These are phyloP conservation scores for Mycosphaerelloides madeirae DNA, from an alignment of 2,329 filamentous ascomycete genomes.

Conservation along the genomic window DNA sequence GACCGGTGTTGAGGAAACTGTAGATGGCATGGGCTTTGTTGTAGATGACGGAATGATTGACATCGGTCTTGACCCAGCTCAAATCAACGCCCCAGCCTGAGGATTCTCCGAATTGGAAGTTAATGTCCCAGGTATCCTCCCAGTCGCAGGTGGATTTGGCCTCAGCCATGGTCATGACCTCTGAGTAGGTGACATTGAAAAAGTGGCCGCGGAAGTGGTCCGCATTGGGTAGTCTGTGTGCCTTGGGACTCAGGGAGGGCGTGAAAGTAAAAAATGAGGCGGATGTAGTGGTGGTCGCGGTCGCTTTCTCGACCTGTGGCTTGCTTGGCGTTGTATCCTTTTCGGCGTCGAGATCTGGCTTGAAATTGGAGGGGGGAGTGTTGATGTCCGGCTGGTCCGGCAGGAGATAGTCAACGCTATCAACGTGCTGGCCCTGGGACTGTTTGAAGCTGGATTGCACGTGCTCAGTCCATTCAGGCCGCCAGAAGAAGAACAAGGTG, in stretches of 20 bases:
- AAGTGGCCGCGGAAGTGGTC: slow-evolving; percentile 2
- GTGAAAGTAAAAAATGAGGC: too few relatives aligned
- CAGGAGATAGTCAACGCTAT: too few relatives aligned
- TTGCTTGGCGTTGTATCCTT: too few relatives aligned
- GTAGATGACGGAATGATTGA: neutral
- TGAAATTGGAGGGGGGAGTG: neutral
- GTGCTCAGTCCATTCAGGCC: neutral
- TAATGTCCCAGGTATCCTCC: neutral
- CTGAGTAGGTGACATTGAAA: neutral
- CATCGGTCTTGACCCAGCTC: neutral
- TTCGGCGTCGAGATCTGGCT: neutral
- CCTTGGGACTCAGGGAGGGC: neutral
- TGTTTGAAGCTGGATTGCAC: too few relatives aligned
- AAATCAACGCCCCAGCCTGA: neutral
- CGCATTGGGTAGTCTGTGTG: neutral
- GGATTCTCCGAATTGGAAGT: slow-evolving; percentile 4
- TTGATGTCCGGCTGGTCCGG: neutral
- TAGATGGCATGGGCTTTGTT: slow-evolving; percentile 1
- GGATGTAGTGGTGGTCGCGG: too few relatives aligned
- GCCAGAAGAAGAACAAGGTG: slow-evolving; percentile 3
- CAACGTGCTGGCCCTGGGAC: too few relatives aligned
- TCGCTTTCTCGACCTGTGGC: too few relatives aligned
- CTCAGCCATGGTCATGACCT: slow-evolving; percentile 3
- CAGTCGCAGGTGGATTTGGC: slow-evolving; percentile 5
- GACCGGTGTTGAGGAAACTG: slow-evolving; percentile 13